Conservation (phyloP, 2,329 filamentous ascomycete species). For the Apiospora aurea region DNA sequence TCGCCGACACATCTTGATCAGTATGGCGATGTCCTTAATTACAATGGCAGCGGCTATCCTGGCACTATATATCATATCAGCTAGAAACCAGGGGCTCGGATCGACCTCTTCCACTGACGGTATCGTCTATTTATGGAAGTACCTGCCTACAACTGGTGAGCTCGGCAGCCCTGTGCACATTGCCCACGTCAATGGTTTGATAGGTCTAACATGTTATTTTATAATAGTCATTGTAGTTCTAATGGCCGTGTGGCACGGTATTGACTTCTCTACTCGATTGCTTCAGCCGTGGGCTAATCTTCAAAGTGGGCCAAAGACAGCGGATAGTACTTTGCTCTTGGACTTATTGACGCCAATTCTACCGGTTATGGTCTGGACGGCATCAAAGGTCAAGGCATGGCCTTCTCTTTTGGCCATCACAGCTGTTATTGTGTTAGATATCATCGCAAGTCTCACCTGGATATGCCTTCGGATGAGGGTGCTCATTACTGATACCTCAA, state of each 20-base stretch:
- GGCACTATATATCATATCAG: neutral
- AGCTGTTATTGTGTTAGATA: neutral
- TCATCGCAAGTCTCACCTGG: neutral
- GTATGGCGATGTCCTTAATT: neutral
- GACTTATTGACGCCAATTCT: constrained; percentile 18
- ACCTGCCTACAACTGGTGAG: constrained; percentile 24
- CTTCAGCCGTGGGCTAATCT: constrained; percentile 27
- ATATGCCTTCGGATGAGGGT: neutral
- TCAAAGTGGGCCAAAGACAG: constrained; percentile 2
- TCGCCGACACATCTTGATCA: neutral
- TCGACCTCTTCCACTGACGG: neutral
- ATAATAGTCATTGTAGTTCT: neutral
- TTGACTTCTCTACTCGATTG: constrained; percentile 22
- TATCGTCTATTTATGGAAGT: constrained; percentile 21
- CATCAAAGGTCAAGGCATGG: neutral
- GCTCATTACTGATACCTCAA: neutral
- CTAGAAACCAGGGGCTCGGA: constrained; percentile 12
- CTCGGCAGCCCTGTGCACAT: neutral
- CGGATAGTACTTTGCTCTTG: constrained; percentile 17
- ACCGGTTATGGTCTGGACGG: neutral
- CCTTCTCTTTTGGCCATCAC: constrained; percentile 17
- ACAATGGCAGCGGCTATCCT: neutral
- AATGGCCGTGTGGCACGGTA: constrained; percentile 21
- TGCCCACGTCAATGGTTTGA: no score
- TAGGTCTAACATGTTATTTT: neutral